Evolutionary conservation across 2,329 filamentous ascomycete species (phyloP).

Genomic region (Fusarium continuum): DNA sequence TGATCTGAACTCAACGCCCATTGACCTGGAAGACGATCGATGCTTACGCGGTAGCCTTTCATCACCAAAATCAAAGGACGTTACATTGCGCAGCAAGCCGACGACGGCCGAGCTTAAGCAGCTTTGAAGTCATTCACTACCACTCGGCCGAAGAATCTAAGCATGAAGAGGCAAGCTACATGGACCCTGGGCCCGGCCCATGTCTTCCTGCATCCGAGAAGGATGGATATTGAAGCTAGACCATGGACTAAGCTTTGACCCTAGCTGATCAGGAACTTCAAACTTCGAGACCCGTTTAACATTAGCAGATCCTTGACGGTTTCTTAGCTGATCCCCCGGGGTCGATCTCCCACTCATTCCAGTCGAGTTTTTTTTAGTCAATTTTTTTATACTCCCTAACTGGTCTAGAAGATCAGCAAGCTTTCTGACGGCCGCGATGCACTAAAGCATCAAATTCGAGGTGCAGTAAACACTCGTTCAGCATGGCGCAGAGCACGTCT

Average conservation of each 20-base stretch:
- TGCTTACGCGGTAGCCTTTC: not conserved
- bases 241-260: conserved; percentile 27
- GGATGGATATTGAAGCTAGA: conserved; percentile 11
- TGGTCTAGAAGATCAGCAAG: conserved; percentile 16
- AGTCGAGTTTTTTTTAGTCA: too few relatives aligned
- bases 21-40: not conserved
- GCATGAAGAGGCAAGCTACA: not conserved
- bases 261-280: conserved; percentile 21
- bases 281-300: conserved; percentile 3
- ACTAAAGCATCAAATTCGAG: conserved; percentile 6
- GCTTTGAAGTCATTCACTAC: conserved; percentile 1
- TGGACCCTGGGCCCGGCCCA: conserved; percentile 21
- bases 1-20: conserved; percentile 1
- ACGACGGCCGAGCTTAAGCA: conserved; percentile 30
- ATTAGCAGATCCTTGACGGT: conserved; percentile 8
- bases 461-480: not conserved
- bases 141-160: conserved; percentile 33
- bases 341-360: too few relatives aligned
- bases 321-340: not conserved
- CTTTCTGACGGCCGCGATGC: conserved; percentile 13
- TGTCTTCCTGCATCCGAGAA: conserved; percentile 26
- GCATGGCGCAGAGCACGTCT: conserved; percentile 16
- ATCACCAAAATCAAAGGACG: not conserved
- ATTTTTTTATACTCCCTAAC: too few relatives aligned
- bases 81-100: conserved; percentile 25